Conservation (phyloP, 495 filamentous ascomycete genomes). For the Lindgomyces ingoldianus region DNA sequence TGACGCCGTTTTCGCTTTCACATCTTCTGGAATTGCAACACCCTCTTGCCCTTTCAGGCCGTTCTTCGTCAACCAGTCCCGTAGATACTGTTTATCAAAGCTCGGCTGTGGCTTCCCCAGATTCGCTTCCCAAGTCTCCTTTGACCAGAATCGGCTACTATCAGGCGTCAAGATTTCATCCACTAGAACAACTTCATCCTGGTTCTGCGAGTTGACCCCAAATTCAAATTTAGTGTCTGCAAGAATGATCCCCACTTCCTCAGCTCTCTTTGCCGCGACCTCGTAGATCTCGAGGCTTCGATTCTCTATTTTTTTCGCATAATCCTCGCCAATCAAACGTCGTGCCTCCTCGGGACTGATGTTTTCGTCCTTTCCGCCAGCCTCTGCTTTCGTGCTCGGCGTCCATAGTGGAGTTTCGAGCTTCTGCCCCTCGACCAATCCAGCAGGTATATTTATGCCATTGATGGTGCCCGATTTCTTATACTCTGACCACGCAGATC, state of each 20-base stretch:
- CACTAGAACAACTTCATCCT: slow-evolving; percentile 75
- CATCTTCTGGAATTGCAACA: slow-evolving; percentile 66
- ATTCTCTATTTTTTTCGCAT: slow-evolving; percentile 72
- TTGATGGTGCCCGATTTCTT: slow-evolving; percentile 75
- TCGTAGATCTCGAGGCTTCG: slow-evolving; percentile 74
- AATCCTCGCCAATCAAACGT: slow-evolving; percentile 68
- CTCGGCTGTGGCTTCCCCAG: slow-evolving; percentile 71
- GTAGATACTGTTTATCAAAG: slow-evolving; percentile 88
- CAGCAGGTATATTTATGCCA: slow-evolving; percentile 66
- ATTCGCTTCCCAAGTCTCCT: slow-evolving; percentile 63
- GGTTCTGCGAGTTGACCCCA: slow-evolving; percentile 66
- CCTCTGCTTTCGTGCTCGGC: slow-evolving; percentile 85
- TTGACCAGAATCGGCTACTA: slow-evolving; percentile 81
- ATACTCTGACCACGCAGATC: slow-evolving; percentile 86
- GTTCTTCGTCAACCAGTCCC: slow-evolving; percentile 77
- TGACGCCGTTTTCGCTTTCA: slow-evolving; percentile 61
- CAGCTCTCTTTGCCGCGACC: slow-evolving; percentile 60
- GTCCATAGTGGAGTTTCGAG: slow-evolving; percentile 79
- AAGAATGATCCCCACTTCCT: slow-evolving; percentile 81
- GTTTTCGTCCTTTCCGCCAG: slow-evolving; percentile 86
- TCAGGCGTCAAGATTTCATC: slow-evolving; percentile 86
- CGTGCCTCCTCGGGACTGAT: slow-evolving; percentile 73
- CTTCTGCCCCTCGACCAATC: slow-evolving; percentile 69
- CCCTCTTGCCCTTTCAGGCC: slow-evolving; percentile 71
- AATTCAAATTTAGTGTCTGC: slow-evolving; percentile 89